Conservation (phyloP, 106 monocot species). For the Phalaenopsis equestris region DNA sequence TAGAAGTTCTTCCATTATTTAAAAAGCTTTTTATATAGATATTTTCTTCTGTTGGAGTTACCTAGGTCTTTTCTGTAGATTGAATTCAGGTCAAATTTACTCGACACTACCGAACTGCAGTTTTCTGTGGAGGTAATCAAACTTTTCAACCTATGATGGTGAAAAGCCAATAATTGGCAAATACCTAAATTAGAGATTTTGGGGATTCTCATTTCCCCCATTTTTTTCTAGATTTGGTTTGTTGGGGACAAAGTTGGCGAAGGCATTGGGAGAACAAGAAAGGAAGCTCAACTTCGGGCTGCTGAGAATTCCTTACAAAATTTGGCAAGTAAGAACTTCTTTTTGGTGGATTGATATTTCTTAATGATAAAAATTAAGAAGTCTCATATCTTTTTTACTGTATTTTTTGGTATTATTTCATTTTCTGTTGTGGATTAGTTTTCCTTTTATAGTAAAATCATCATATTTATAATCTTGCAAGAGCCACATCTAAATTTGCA, state of each 20-base stretch:
- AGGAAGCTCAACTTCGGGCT: constrained; percentile 71
- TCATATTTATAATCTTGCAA: background rate
- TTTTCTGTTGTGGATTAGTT: background rate
- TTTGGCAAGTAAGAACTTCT: constrained; percentile 61
- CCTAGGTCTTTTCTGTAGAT: constrained; percentile 29
- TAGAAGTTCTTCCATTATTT: background rate
- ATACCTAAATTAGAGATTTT: background rate
- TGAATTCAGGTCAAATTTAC: constrained; percentile 50
- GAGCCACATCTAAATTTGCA: background rate
- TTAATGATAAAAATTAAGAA: background rate
- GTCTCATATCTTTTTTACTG: background rate
- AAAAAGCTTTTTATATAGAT: background rate
- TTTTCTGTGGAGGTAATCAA: constrained; percentile 62
- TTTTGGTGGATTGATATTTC: background rate
- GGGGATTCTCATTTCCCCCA: background rate
- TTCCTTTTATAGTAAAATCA: background rate
- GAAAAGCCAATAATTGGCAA: background rate
- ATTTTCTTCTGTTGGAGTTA: constrained; percentile 3
- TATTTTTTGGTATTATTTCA: background rate
- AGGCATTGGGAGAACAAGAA: constrained; percentile 85
- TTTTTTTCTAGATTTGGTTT: constrained; percentile 70
- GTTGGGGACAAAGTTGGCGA: constrained; percentile 87
- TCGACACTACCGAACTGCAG: constrained; percentile 49
- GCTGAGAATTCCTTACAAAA: constrained; percentile 46
- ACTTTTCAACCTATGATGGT: background rate